Conservation (phyloP, 768 basidiomycete species). For the Russula griseocarnosa region DNA sequence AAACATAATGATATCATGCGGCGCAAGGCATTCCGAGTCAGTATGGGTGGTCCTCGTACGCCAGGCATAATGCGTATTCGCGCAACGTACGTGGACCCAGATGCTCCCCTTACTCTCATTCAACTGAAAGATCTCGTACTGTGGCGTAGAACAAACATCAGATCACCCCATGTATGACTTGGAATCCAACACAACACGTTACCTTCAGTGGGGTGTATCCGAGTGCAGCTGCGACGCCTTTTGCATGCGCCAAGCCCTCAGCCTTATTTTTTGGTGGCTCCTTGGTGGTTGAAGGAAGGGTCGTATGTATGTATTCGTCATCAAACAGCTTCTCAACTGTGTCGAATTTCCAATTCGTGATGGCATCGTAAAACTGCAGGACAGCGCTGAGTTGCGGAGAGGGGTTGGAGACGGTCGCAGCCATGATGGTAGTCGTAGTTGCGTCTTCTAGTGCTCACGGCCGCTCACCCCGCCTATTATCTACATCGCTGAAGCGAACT, state of each 20-base stretch:
- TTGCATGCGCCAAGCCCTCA: slow-evolving; percentile 5
- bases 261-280: slow-evolving; percentile 11
- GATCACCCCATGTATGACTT: not conserved
- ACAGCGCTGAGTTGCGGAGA: slow-evolving; percentile 18
- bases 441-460: not conserved
- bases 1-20: too few species aligned
- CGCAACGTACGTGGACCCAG: slow-evolving; percentile 21
- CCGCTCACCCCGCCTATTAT: not conserved
- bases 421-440: not conserved
- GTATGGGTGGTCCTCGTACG: not conserved
- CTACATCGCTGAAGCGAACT: slow-evolving; percentile 3
- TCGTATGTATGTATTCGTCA: slow-evolving; percentile 7
- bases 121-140: slow-evolving; percentile 17
- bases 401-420: not conserved
- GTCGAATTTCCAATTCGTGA: slow-evolving; percentile 13
- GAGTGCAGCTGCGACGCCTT: not conserved
- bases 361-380: slow-evolving; percentile 6
- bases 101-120: not conserved
- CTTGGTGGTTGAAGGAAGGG: slow-evolving; percentile 6
- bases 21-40: not conserved
- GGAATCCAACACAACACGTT: not conserved
- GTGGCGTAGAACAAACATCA: not conserved
- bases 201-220: slow-evolving; percentile 2
- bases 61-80: not conserved
- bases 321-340: not conserved